phyloP scores from a whole-genome alignment of 768 basidiomycete genomes.

The Pleurotus cornucopiae region DNA sequence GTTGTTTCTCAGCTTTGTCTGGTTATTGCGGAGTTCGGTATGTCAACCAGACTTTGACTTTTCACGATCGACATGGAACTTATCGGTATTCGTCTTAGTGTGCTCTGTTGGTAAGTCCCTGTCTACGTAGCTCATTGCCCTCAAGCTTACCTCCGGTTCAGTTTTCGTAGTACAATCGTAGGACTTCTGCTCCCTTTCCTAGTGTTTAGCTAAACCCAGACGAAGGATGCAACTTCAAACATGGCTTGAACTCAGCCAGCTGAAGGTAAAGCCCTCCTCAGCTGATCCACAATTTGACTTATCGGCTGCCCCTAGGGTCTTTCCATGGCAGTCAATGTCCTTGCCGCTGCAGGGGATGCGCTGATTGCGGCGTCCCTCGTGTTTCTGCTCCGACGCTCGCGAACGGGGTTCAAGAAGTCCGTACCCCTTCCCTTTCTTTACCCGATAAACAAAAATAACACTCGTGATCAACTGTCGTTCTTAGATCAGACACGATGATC shows the following conservation, averaged over 20 bases:
- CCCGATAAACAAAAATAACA: background rate
- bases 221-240: constrained; percentile 38
- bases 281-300: background rate
- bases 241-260: constrained; percentile 34
- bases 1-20: constrained; percentile 29
- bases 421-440: background rate
- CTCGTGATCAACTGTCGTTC: background rate
- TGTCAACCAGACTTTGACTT: constrained; percentile 11
- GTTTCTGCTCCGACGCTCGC: constrained; percentile 9
- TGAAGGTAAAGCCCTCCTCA: constrained; percentile 33
- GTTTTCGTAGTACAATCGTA: constrained; percentile 47
- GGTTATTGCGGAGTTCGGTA: constrained; percentile 50
- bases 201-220: background rate
- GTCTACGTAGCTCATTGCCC: background rate
- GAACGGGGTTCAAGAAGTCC: constrained; percentile 11
- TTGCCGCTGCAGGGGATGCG: constrained; percentile 6
- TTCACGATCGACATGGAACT: background rate
- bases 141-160: constrained; percentile 14
- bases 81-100: constrained; percentile 15
- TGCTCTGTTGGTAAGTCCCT: constrained; percentile 38
- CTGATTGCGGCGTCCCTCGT: constrained; percentile 8
- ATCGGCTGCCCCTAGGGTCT: constrained; percentile 31
- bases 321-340: constrained; percentile 25
- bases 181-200: constrained; percentile 14
- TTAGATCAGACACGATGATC: constrained; percentile 44